Evolutionary conservation across 2,329 filamentous ascomycete species (phyloP), one percentile per base, ranked within the genome.

Genomic region (Davidsoniella neocaledoniae): DNA sequence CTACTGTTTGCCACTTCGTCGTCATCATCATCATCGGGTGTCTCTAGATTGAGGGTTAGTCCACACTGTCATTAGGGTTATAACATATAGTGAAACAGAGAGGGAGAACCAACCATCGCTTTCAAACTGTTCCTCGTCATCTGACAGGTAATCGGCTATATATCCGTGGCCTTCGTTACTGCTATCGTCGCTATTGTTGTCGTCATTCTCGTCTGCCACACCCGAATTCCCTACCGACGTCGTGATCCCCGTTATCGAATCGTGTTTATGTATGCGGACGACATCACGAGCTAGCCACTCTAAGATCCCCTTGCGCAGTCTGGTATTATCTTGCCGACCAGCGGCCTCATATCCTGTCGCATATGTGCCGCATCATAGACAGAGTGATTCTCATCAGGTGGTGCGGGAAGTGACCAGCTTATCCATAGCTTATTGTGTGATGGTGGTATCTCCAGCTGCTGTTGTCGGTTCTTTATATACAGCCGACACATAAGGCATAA

Each of bases 401-500:
- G 16, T 9, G 7, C 42, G 12, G 49, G 49, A 23, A 33, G 19
- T 3, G 43, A 41, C 49, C 49, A 50, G 9, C 17, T 7, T 10
- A 36, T 36, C 43, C 43, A 50, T 25, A 50, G 39, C n/a, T 50
- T 50, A 9, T 46, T 46, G 29, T 33, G 37, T 2, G 43, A 21
- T 2, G 33, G 12, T 6, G 33, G 37, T n/a, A 46, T 43, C 12
- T 33, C 43, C 5, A 40, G 21, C 16, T 21, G 23, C 10, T 17
- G 21, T 7, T 36, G 49, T 19, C 46, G 49, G 14, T 41, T 36
- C 43, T 50, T 42, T 5, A 50, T 17, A 26, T 46, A 50, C 1
- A 46, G 37, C 7, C 36, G 33, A 16, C 49, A 50, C 49, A 50
- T 50, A 7, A 43, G 43, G 16, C 49, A 50, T 3, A 33, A 7